Conservation (phyloP, 1,284 basidiomycete species). For the Heliocybe sulcata region DNA sequence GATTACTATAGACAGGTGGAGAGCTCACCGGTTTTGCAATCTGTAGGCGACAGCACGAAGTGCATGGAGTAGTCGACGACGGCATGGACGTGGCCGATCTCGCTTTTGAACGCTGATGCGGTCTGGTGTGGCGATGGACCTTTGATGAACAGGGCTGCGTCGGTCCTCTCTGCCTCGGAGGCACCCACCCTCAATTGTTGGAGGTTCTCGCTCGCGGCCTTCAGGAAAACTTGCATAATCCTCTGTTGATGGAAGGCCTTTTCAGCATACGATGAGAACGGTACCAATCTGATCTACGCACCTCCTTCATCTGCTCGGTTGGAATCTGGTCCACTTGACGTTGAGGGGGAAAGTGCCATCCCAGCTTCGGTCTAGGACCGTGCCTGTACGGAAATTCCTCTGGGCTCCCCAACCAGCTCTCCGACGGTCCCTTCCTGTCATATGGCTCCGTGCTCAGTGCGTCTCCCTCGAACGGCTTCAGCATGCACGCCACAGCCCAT, state of each 20-base stretch:
- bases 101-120: background rate
- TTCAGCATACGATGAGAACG: background rate
- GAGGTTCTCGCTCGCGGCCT: background rate
- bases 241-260: background rate
- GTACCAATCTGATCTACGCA: conserved; percentile 2
- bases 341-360: conserved; percentile 19
- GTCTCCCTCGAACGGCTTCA: conserved; percentile 15
- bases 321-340: conserved; percentile 15
- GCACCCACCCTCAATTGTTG: background rate
- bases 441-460: conserved; percentile 14
- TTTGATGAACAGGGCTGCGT: background rate
- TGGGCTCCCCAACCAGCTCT: conserved; percentile 10
- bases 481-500: conserved; percentile 13
- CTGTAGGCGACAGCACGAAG: background rate
- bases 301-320: conserved; percentile 9
- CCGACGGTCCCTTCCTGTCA: conserved; percentile 13
- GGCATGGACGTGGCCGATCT: background rate
- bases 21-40: background rate
- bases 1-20: no score
- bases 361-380: conserved; percentile 11
- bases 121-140: background rate
- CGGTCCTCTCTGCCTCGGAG: background rate
- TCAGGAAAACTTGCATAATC: background rate
- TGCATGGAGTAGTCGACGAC: conserved; percentile 1
- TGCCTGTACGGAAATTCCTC: conserved; percentile 11